Base-by-base conservation (phyloP, 805 yeast species). In the Teunomyces kruisii region DNA sequence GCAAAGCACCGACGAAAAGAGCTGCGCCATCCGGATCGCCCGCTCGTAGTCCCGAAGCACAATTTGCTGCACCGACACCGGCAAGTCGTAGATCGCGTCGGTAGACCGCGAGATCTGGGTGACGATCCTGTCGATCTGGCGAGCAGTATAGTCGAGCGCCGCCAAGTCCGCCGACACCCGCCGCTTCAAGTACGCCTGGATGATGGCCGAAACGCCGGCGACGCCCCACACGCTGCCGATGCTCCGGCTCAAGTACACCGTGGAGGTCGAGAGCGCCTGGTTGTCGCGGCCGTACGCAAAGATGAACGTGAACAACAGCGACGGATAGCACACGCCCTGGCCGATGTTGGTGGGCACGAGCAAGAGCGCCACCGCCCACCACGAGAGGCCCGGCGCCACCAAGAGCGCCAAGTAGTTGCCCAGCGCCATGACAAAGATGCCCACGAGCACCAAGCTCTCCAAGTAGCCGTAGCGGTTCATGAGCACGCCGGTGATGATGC, bases 181-280 rank as follows among this genome's bases (percentile, higher is more conserved):
- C 4, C 31, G 14, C 22, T 47, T 47, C 31, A 57, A 47, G 32
- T 46, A 42, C 7, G 46, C 46, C 46, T 56, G 62, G 36, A 54
- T 50, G 9, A 59, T 49, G 2, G 56, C 53, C 7, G 61, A 49
- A 9, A 58, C 55, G 13, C 60, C 32, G 3, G 40, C 40, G 16
- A 68, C 72, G 7, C 74, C 74, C 69, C 72, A 68, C 1, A 68
- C 72, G 3, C 70, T 68, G 6, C 74, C 74, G 28, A 69, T 56
- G 46, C 71, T 67, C 48, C 75, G 55, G 56, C 66, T 58, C 28
- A 69, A 54, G 44, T 67, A 67, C 4, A 67, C 60, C 3, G 71
- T 67, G 8, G 73, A 65, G 8, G 75, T 70, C 1, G 73, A 67
- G 6, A 67, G 62, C 3, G 74, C 75, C 47, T 70, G 75, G 41